phyloP scores from a whole-genome alignment of 202 grass and related monocot genomes.

The Panicum hallii region DNA sequence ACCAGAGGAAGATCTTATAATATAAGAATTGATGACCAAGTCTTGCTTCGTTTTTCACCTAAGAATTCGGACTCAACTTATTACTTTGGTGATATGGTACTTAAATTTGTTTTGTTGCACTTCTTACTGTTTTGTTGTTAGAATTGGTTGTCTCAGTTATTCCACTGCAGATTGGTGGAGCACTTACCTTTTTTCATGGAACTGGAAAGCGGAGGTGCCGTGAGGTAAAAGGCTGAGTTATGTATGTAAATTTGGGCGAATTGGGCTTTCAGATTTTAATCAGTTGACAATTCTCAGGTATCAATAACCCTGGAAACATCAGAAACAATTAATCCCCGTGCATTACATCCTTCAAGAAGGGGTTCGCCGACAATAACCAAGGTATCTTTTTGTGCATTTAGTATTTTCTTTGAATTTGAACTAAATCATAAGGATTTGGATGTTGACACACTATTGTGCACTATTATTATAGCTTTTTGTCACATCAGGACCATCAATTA shows the following conservation, averaged over 20 bases:
- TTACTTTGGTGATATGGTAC: conserved; percentile 99
- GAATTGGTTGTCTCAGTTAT: conserved; percentile 44
- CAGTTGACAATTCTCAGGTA: conserved; percentile 57
- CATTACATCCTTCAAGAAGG: conserved; percentile 96
- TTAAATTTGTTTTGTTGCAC: conserved; percentile 39
- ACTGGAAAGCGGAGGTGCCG: conserved; percentile 72
- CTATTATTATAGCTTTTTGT: neutral
- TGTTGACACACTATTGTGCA: neutral
- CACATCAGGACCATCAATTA: neutral
- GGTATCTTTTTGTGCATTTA: conserved; percentile 50
- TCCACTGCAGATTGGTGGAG: conserved; percentile 77
- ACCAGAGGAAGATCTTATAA: conserved; percentile 94
- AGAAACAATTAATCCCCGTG: conserved; percentile 81
- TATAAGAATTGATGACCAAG: conserved; percentile 88
- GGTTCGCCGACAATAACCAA: conserved; percentile 83
- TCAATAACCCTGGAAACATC: conserved; percentile 91
- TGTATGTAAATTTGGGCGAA: conserved; percentile 25
- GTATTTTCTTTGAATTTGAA: conserved; percentile 16
- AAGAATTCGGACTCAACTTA: conserved; percentile 97
- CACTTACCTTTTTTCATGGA: conserved; percentile 89
- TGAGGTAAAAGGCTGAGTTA: conserved; percentile 62
- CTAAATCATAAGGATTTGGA: neutral
- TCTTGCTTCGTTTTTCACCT: conserved; percentile 93
- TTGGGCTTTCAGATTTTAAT: conserved; percentile 27
- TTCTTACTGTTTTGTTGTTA: conserved; percentile 5